These are phyloP conservation scores for Mentha longifolia DNA, from an alignment of 257 asterid species.

Conservation along the genomic window DNA sequence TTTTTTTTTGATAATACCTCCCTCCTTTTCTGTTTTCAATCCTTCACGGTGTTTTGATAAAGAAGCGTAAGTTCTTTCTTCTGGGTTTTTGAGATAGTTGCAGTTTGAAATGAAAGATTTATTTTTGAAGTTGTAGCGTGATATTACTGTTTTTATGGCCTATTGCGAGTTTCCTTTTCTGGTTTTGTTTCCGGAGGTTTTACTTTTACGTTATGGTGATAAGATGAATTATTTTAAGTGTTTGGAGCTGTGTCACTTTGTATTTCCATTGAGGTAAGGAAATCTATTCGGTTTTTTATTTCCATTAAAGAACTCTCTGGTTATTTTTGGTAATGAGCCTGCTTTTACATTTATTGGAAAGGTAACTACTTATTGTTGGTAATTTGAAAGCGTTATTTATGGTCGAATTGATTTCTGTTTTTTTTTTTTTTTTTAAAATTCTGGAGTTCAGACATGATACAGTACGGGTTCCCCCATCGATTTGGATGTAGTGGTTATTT, in stretches of 20 bases:
- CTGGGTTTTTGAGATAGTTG: slow-evolving; percentile 7
- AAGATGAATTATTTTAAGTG: background rate
- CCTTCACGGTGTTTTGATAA: background rate
- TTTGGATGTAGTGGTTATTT: slow-evolving; percentile 19
- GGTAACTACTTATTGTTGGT: slow-evolving; percentile 13
- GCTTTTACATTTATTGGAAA: too few relatives aligned
- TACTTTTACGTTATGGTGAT: background rate
- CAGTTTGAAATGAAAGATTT: background rate
- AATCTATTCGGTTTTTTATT: slow-evolving; percentile 16
- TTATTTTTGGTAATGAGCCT: too few relatives aligned
- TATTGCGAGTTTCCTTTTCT: slow-evolving; percentile 12
- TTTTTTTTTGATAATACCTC: background rate
- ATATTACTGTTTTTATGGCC: background rate
- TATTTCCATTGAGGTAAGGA: background rate
- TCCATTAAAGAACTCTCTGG: slow-evolving; percentile 21
- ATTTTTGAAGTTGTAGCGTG: background rate
- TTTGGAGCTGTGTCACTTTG: background rate
- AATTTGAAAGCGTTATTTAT: background rate
- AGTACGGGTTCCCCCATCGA: slow-evolving; percentile 7
- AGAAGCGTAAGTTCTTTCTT: background rate
- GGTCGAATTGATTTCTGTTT: background rate
- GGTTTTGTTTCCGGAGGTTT: slow-evolving; percentile 20
- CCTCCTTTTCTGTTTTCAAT: background rate
- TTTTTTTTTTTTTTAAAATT: too few relatives aligned
- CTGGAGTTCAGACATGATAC: slow-evolving; percentile 1